A percentile compares a stretch with the other conserved stretches of the same genome.
Conservation (phyloP, 176 grass and related monocot genomes). For the Alloteropsis semialata region DNA sequence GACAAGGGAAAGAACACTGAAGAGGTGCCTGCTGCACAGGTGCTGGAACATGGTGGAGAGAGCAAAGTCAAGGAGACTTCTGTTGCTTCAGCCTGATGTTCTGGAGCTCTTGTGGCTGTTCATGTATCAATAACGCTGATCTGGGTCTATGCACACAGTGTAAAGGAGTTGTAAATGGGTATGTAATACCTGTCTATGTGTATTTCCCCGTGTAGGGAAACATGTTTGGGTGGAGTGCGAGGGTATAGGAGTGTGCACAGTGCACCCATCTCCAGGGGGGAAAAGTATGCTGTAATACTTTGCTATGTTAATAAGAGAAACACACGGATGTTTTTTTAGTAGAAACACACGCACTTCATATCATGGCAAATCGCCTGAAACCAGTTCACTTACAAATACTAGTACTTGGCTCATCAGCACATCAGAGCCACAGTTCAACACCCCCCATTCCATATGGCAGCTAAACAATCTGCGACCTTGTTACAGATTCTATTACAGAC, state of each 20-base stretch:
- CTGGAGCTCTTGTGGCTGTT: background rate
- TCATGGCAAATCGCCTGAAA: too few relatives aligned
- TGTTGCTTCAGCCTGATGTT: constrained; percentile 37
- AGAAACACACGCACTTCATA: too few relatives aligned
- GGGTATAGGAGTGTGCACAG: background rate
- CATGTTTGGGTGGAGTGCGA: background rate
- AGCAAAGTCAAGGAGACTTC: constrained; percentile 6
- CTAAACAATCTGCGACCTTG: too few relatives aligned
- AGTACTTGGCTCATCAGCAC: too few relatives aligned
- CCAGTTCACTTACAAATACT: too few relatives aligned
- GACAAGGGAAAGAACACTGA: constrained; percentile 3
- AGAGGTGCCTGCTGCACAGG: constrained; percentile 5
- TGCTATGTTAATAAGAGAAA: background rate
- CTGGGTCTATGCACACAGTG: background rate
- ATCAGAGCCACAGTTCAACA: too few relatives aligned
- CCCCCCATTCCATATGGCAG: too few relatives aligned
- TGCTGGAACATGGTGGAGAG: background rate
- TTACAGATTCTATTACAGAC: too few relatives aligned
- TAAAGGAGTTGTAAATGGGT: background rate
- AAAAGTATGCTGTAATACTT: background rate
- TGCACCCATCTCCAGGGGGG: background rate
- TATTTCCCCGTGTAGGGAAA: background rate
- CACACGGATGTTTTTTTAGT: background rate
- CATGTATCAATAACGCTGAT: constrained; percentile 8
- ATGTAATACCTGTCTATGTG: background rate